Base-by-base conservation (phyloP, 495 filamentous ascomycete species). In the Aspergillus panamensis region DNA sequence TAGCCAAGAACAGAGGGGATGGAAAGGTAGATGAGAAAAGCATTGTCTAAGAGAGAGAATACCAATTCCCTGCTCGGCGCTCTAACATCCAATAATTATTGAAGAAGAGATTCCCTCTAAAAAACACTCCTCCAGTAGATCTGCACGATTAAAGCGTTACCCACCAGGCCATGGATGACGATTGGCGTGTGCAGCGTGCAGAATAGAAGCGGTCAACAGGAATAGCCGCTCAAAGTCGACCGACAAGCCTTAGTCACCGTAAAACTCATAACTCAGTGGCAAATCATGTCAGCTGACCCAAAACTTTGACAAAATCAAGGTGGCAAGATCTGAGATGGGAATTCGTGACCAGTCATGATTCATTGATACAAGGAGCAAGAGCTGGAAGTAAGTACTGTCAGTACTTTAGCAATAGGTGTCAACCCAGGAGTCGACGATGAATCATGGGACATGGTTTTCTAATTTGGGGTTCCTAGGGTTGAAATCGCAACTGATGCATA, bases 11-110 rank as follows among this genome's bases (percentile, higher is more conserved):
- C 53, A 57, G 33, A 21, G 21, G 51, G 31, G 14, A n/a, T n/a
- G 54, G 57, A 43, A 53, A 58, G 21, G 43, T 40, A 19, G 21
- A 60, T 13, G 60, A 66, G 16, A 61, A 57, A 47, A 62, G 49
- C 44, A 47, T 59, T 59, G 60, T 62, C 29, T 58, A 47, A 49
- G 14, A 8, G 25, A 8, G 6, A 39, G 35, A 51, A 43, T 56
- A 30, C 3, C 12, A 14, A 6, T 31, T 37, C 10, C 14, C 35
- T 10, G 10, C 10, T 3, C 1, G 10, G 10, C 35, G 14, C 35
- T n/a, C 35, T 39, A 13, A 13, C 35, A 13, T 12, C 14, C 8
- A 13, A 10, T 39, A 3, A 13, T 39, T 39, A 8, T 39, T 39
- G 10, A n/a, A 39, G 14, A 39, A 10, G 14, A 39, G 35, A 39